Evolutionary conservation across 768 basidiomycete genomes (phyloP).

Genomic region (Boletus patriciae): DNA sequence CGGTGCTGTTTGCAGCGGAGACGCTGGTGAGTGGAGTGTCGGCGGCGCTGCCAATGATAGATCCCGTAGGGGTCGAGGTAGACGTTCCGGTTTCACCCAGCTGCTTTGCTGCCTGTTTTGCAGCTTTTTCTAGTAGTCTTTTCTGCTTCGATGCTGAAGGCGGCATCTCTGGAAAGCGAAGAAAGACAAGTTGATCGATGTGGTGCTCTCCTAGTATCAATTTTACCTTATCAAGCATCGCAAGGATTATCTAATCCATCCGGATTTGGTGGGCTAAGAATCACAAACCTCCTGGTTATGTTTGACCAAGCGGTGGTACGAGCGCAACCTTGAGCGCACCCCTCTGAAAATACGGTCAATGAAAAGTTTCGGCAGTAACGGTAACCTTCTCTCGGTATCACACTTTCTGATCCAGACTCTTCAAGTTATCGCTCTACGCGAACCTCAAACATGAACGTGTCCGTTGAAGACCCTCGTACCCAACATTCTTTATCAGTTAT

Average conservation of each 20-base stretch:
- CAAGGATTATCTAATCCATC: slow-evolving; percentile 29
- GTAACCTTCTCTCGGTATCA: background rate
- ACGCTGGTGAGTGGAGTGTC: slow-evolving; percentile 83
- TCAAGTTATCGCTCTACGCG: background rate
- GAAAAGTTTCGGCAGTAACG: background rate
- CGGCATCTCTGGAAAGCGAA: slow-evolving; percentile 46
- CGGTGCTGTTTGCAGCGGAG: slow-evolving; percentile 76
- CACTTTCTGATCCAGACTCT: background rate
- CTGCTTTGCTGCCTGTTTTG: slow-evolving; percentile 68
- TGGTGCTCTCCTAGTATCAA: slow-evolving; percentile 6
- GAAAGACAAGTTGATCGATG: slow-evolving; percentile 31
- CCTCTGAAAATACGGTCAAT: background rate
- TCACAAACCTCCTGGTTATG: background rate
- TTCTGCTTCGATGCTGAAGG: slow-evolving; percentile 89
- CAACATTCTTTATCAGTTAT: too few relatives aligned
- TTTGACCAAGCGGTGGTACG: background rate
- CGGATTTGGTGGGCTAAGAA: slow-evolving; percentile 6
- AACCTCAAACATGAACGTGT: background rate
- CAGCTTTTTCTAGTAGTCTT: slow-evolving; percentile 91
- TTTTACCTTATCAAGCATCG: slow-evolving; percentile 21
- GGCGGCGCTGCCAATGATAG: slow-evolving; percentile 58
- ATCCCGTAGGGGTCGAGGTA: slow-evolving; percentile 62
- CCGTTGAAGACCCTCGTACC: background rate
- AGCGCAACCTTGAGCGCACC: background rate
- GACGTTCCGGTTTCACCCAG: slow-evolving; percentile 45